phyloP scores from a whole-genome alignment of 176 grass and related monocot genomes.

The Rhynchospora pubera region DNA sequence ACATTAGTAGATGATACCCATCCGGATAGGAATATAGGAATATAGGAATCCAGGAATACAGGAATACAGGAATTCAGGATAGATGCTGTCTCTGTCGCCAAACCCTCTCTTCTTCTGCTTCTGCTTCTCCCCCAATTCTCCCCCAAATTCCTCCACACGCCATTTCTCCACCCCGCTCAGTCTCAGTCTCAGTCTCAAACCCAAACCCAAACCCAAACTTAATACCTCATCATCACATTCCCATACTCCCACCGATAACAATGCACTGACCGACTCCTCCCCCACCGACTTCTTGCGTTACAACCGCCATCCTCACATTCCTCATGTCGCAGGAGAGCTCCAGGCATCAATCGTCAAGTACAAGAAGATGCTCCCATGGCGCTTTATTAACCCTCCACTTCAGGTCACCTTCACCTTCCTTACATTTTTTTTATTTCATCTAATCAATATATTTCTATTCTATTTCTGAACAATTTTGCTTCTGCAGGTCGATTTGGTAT shows the following conservation, averaged over 20 bases:
- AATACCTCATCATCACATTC: too few relatives aligned
- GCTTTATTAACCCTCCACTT: constrained; percentile 52
- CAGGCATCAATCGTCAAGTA: constrained; percentile 79
- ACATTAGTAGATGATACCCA: too few relatives aligned
- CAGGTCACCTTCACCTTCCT: constrained; percentile 12
- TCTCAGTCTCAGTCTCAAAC: too few relatives aligned
- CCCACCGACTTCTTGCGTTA: constrained; percentile 68
- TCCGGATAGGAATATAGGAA: too few relatives aligned
- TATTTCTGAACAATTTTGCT: neutral
- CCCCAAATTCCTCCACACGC: too few relatives aligned
- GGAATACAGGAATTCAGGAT: too few relatives aligned
- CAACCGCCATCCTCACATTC: constrained; percentile 1
- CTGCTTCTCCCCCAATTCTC: too few relatives aligned
- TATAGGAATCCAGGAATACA: too few relatives aligned
- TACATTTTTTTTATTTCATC: neutral
- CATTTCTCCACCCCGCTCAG: too few relatives aligned
- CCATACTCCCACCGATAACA: constrained; percentile 1
- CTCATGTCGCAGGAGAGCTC: constrained; percentile 37
- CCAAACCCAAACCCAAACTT: neutral
- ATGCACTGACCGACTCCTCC: constrained; percentile 31
- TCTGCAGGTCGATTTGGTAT: constrained; percentile 83
- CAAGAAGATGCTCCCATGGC: constrained; percentile 62
- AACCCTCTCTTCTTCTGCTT: too few relatives aligned
- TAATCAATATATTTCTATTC: neutral
- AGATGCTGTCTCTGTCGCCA: too few relatives aligned